A percentile compares a stretch with the other conserved stretches of the same genome.
Conservation (phyloP, 805 yeast species). For the Dipodascus geniculatus region DNA sequence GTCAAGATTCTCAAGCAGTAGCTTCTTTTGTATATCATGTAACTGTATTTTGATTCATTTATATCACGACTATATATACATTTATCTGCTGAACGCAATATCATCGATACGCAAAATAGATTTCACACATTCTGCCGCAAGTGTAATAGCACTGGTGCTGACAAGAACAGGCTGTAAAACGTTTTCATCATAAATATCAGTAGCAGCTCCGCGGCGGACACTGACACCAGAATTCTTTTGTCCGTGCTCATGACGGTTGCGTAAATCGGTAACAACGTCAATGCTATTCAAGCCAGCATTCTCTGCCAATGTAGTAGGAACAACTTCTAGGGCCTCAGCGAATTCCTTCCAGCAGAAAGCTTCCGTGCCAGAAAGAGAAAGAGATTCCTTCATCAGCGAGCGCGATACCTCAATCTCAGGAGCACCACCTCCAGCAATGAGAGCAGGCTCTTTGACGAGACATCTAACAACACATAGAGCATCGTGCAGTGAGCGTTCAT, state of each 20-base stretch:
- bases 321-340: constrained; percentile 83
- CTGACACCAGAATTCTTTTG: constrained; percentile 92
- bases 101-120: constrained; percentile 94
- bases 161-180: constrained; percentile 95
- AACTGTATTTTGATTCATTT: constrained; percentile 13
- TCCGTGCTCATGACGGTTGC: constrained; percentile 84
- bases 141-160: constrained; percentile 82
- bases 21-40: constrained; percentile 13
- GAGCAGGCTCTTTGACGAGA: constrained; percentile 74
- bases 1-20: constrained; percentile 37
- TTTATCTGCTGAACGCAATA: constrained; percentile 77
- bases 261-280: constrained; percentile 81
- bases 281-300: constrained; percentile 90
- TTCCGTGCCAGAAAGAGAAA: constrained; percentile 69
- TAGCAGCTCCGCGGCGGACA: constrained; percentile 85
- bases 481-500: constrained; percentile 95
- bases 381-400: constrained; percentile 57
- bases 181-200: constrained; percentile 85
- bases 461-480: constrained; percentile 91
- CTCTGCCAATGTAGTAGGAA: constrained; percentile 90
- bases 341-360: constrained; percentile 86
- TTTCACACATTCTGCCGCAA: constrained; percentile 95
- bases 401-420: constrained; percentile 88
- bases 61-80: neutral
- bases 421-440: constrained; percentile 98